Percentiles rank a stretch among this genome's conserved stretches.
phyloP scores from a whole-genome alignment of 257 asterid species.

The Gardenia jasminoides region DNA sequence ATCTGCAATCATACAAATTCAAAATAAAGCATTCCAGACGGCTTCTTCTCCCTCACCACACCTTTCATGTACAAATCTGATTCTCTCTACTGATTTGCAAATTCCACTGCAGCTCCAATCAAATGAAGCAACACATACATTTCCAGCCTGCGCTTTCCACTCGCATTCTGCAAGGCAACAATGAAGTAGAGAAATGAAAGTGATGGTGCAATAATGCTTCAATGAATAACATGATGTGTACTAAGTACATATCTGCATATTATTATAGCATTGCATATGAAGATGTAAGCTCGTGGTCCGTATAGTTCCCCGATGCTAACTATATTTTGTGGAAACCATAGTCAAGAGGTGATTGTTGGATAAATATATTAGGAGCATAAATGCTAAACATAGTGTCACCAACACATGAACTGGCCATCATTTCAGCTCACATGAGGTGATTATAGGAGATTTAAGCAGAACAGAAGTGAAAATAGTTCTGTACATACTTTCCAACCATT shows the following conservation, averaged over 20 bases:
- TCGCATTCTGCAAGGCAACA: constrained; percentile 43
- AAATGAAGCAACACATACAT: constrained; percentile 57
- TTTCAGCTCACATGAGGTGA: too few relatives aligned
- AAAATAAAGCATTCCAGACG: constrained; percentile 48
- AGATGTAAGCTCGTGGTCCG: not conserved
- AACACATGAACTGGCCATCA: not conserved
- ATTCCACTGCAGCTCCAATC: constrained; percentile 73
- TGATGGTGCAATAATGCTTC: not conserved
- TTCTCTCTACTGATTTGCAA: constrained; percentile 53
- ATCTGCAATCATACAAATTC: not conserved
- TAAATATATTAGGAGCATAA: not conserved
- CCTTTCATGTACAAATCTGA: constrained; percentile 44
- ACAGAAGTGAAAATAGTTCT: not conserved
- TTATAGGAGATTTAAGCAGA: not conserved
- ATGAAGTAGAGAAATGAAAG: not conserved
- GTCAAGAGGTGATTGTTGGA: too few relatives aligned
- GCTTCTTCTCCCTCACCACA: constrained; percentile 70
- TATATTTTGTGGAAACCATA: not conserved
- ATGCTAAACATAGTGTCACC: not conserved
- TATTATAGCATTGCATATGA: not conserved
- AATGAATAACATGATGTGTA: not conserved
- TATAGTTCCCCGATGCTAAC: not conserved
- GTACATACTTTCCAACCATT: not conserved
- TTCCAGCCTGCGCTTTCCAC: constrained; percentile 64
- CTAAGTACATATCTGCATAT: not conserved